Conservation (phyloP, 2,329 filamentous ascomycete species). For the Neonectria faginata region DNA sequence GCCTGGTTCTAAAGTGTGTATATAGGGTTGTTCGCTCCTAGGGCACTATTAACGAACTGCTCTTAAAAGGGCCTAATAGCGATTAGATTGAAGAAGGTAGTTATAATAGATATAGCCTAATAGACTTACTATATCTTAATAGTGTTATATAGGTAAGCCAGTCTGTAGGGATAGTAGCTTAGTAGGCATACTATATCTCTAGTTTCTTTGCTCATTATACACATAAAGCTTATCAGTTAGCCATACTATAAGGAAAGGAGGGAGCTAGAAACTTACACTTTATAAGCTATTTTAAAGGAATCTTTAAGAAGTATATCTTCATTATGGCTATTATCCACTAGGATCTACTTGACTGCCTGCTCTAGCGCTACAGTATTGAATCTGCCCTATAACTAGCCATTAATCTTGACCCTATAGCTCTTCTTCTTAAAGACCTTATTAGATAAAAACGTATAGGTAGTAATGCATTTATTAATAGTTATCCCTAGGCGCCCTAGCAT, state of each 20-base stretch:
- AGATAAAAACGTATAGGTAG: background rate
- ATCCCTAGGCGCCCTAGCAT: slow-evolving; percentile 58
- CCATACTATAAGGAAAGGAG: background rate
- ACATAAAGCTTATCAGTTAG: slow-evolving; percentile 44
- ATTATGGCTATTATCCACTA: background rate
- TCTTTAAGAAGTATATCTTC: slow-evolving; percentile 1
- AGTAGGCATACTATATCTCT: slow-evolving; percentile 14
- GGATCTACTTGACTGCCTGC: slow-evolving; percentile 4
- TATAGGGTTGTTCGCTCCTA: too few species aligned
- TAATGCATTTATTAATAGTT: slow-evolving; percentile 48
- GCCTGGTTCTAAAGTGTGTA: too few species aligned
- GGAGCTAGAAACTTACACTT: background rate
- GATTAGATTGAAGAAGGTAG: slow-evolving; percentile 40
- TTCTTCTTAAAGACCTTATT: slow-evolving; percentile 1
- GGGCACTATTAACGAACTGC: too few species aligned
- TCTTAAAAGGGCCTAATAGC: slow-evolving; percentile 37
- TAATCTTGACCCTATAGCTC: background rate
- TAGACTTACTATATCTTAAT: slow-evolving; percentile 29
- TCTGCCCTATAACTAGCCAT: background rate
- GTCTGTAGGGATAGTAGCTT: slow-evolving; percentile 14
- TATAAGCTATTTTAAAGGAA: background rate
- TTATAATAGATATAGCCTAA: slow-evolving; percentile 36
- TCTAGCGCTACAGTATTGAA: background rate
- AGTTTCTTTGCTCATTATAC: slow-evolving; percentile 32
- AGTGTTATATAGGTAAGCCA: slow-evolving; percentile 7